These are phyloP conservation scores for Comarum palustre DNA, from an alignment of 306 rosid species.

Conservation along the genomic window DNA sequence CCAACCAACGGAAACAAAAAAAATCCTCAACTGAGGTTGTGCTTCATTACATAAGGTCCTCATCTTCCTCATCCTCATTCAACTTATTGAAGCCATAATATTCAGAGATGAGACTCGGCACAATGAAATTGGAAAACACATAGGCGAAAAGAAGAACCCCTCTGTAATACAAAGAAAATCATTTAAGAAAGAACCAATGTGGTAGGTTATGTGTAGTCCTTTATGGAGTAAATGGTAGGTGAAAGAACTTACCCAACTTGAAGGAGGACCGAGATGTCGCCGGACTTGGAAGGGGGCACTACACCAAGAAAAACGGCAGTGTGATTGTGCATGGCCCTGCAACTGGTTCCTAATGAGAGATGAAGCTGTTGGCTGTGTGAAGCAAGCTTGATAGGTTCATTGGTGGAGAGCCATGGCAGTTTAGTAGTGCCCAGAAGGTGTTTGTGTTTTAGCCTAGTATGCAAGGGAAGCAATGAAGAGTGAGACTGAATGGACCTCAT, in stretches of 20 bases:
- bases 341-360: constrained; percentile 17
- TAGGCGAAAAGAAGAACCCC: constrained; percentile 41
- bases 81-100: constrained; percentile 28
- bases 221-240: not conserved
- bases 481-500: constrained; percentile 16
- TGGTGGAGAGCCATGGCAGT: constrained; percentile 23
- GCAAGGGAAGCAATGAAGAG: constrained; percentile 29
- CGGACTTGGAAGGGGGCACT: constrained; percentile 29
- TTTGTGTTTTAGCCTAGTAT: constrained; percentile 25
- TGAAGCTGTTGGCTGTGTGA: constrained; percentile 15
- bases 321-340: constrained; percentile 36
- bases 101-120: constrained; percentile 46
- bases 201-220: not conserved
- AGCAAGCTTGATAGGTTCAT: constrained; percentile 6
- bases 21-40: not conserved
- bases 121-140: constrained; percentile 43
- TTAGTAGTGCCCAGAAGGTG: constrained; percentile 19
- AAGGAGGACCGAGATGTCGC: constrained; percentile 40
- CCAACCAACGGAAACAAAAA: not conserved
- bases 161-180: constrained; percentile 32
- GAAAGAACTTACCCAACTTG: constrained; percentile 36
- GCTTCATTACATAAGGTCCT: constrained; percentile 6
- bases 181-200: not conserved
- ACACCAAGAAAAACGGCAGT: constrained; percentile 28
- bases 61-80: constrained; percentile 32